Percentiles rank a stretch among this genome's conserved stretches.
These are phyloP conservation scores for Jaminaea rosea DNA, from an alignment of 1,284 basidiomycete genomes.

Conservation along the genomic window DNA sequence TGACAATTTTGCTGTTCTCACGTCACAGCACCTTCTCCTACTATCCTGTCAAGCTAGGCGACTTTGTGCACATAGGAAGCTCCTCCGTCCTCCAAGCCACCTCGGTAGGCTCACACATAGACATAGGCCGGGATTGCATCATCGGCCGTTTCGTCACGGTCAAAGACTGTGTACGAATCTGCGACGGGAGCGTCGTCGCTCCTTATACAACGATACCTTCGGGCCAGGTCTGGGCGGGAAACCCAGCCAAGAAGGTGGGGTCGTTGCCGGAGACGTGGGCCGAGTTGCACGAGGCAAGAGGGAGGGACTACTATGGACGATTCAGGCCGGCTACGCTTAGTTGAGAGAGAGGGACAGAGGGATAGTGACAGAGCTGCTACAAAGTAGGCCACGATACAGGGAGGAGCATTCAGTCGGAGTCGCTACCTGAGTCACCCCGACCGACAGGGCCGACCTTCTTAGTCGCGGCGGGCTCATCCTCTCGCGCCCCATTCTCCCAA, in stretches of 20 bases:
- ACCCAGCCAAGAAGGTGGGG: constrained; percentile 64
- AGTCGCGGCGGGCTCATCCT: too few relatives aligned
- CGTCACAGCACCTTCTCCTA: constrained; percentile 68
- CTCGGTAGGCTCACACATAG: constrained; percentile 82
- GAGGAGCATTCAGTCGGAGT: too few relatives aligned
- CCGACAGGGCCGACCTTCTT: too few relatives aligned
- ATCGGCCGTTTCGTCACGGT: constrained; percentile 85
- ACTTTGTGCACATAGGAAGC: constrained; percentile 85
- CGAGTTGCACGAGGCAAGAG: constrained; percentile 66
- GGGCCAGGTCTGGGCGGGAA: constrained; percentile 70
- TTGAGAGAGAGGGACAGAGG: too few relatives aligned
- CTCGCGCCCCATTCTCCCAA: too few relatives aligned
- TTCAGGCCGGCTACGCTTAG: too few relatives aligned
- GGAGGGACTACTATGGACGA: constrained; percentile 66
- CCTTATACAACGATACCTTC: constrained; percentile 88
- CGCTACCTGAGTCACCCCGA: too few relatives aligned
- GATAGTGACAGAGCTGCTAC: too few relatives aligned
- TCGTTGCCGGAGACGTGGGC: constrained; percentile 83
- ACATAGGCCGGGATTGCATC: constrained; percentile 89
- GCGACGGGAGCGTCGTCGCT: constrained; percentile 77
- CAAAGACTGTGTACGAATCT: constrained; percentile 83
- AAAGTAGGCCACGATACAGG: too few relatives aligned
- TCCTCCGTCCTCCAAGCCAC: constrained; percentile 84
- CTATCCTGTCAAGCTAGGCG: constrained; percentile 93
- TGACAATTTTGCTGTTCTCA: not conserved